A percentile compares a stretch with the other conserved stretches of the same genome.
Evolutionary conservation across 768 basidiomycete genomes (phyloP).

Genomic region (Porpolomopsis calyptriformis): DNA sequence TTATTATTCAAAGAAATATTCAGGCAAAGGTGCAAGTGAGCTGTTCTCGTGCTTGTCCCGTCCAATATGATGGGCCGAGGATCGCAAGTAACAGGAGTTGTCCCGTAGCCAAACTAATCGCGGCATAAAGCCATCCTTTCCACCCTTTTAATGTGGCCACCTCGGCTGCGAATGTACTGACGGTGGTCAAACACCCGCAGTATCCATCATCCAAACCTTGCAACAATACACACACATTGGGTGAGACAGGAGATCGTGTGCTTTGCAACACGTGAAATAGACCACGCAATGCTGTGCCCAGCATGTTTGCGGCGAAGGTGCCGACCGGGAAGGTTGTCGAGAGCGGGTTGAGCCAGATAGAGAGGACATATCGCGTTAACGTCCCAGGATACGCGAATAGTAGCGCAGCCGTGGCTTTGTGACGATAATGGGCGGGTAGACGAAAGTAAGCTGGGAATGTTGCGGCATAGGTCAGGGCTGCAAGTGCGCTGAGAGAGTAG

Average conservation of each 20-base stretch:
- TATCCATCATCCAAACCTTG: constrained; percentile 86
- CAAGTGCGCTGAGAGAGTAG: constrained; percentile 39
- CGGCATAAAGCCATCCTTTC: constrained; percentile 59
- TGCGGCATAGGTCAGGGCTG: constrained; percentile 61
- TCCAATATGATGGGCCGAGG: constrained; percentile 54
- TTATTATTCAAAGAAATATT: neutral
- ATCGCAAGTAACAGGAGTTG: constrained; percentile 66
- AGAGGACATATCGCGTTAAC: constrained; percentile 71
- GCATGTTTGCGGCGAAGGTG: constrained; percentile 62
- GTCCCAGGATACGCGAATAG: constrained; percentile 86
- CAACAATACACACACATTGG: constrained; percentile 56
- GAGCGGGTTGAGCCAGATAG: constrained; percentile 58
- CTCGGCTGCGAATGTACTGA: constrained; percentile 89
- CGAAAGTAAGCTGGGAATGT: constrained; percentile 72
- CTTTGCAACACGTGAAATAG: constrained; percentile 64
- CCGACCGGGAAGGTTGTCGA: constrained; percentile 60
- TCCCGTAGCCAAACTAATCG: constrained; percentile 55
- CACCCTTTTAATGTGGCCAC: constrained; percentile 43
- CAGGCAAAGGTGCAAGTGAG: constrained; percentile 39
- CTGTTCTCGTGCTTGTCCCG: constrained; percentile 32
- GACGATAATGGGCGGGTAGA: constrained; percentile 57
- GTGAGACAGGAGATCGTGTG: constrained; percentile 31
- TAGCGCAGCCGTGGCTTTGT: constrained; percentile 75
- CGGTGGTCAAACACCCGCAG: constrained; percentile 89
- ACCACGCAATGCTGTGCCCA: constrained; percentile 79